phyloP scores from a whole-genome alignment of 2,329 filamentous ascomycete species.

The Fusarium mexicanum region DNA sequence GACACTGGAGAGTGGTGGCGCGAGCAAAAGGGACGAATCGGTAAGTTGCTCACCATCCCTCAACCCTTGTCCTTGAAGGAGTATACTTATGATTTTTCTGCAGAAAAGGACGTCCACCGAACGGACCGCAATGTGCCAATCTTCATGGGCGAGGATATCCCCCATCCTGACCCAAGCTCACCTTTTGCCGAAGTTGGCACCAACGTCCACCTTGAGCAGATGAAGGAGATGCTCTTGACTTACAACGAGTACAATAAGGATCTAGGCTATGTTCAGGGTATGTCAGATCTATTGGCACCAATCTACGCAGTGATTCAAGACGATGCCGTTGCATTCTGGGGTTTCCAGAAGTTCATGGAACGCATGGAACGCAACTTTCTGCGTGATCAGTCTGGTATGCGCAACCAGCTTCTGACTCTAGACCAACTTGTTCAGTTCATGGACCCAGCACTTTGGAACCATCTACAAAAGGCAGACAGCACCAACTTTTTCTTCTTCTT shows the following conservation, averaged over 20 bases:
- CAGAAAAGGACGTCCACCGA: conserved; percentile 98
- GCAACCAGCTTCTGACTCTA: conserved; percentile 86
- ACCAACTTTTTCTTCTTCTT: conserved; percentile 99
- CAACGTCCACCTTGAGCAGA: conserved; percentile 96
- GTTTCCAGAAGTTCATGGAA: conserved; percentile 94
- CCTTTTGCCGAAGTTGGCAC: conserved; percentile 93
- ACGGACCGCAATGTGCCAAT: conserved; percentile 96
- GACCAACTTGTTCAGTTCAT: conserved; percentile 97
- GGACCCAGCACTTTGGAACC: conserved; percentile 92
- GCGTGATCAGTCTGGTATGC: conserved; percentile 95
- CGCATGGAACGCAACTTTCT: conserved; percentile 98
- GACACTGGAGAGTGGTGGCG: conserved; percentile 96
- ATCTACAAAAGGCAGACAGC: conserved; percentile 88
- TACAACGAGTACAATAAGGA: conserved; percentile 99
- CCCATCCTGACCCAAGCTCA: conserved; percentile 94
- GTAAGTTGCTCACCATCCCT: conserved; percentile 63
- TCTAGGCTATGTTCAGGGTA: conserved; percentile 96
- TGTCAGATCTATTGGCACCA: conserved; percentile 95
- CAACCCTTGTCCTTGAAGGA: conserved; percentile 1
- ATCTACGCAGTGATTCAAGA: conserved; percentile 98
- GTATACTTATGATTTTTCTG: conserved; percentile 38
- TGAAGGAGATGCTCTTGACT: conserved; percentile 98
- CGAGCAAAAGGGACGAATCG: conserved; percentile 91
- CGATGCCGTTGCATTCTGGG: conserved; percentile 97
- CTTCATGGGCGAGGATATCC: conserved; percentile 94